phyloP scores from a whole-genome alignment of 2,329 filamentous ascomycete species.

The Thermochaetoides dissita region DNA sequence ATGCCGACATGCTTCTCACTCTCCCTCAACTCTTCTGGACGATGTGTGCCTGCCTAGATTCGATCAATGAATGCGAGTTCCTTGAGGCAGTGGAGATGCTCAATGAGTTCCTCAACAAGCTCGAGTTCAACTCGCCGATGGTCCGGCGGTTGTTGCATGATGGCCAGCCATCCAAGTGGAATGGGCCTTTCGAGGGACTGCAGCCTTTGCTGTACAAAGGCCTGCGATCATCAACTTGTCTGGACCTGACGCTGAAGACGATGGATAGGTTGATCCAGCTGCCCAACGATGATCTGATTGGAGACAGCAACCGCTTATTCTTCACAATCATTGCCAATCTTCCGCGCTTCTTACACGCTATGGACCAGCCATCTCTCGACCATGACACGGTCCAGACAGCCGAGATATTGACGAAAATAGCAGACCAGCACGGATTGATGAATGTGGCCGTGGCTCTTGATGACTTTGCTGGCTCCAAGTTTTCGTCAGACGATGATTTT shows the following conservation, averaged over 20 bases:
- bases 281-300: constrained; percentile 67
- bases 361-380: constrained; percentile 51
- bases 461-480: constrained; percentile 53
- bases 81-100: constrained; percentile 85
- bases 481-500: constrained; percentile 60
- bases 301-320: constrained; percentile 67
- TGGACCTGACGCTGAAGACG: constrained; percentile 62
- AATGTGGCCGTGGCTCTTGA: constrained; percentile 56
- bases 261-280: constrained; percentile 67
- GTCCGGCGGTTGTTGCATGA: constrained; percentile 61
- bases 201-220: constrained; percentile 84
- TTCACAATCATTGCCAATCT: constrained; percentile 87
- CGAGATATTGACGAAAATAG: constrained; percentile 54
- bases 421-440: constrained; percentile 56
- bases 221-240: constrained; percentile 68
- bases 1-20: constrained; percentile 63
- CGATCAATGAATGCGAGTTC: constrained; percentile 91
- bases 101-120: constrained; percentile 67
- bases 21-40: constrained; percentile 98
- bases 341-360: constrained; percentile 66
- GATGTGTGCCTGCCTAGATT: constrained; percentile 88
- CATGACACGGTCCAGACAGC: constrained; percentile 48
- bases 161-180: constrained; percentile 74
- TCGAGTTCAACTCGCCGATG: constrained; percentile 60
- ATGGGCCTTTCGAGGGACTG: constrained; percentile 74